phyloP scores from a whole-genome alignment of 2,329 filamentous ascomycete genomes.

The Ophiostoma himal-ulmi region DNA sequence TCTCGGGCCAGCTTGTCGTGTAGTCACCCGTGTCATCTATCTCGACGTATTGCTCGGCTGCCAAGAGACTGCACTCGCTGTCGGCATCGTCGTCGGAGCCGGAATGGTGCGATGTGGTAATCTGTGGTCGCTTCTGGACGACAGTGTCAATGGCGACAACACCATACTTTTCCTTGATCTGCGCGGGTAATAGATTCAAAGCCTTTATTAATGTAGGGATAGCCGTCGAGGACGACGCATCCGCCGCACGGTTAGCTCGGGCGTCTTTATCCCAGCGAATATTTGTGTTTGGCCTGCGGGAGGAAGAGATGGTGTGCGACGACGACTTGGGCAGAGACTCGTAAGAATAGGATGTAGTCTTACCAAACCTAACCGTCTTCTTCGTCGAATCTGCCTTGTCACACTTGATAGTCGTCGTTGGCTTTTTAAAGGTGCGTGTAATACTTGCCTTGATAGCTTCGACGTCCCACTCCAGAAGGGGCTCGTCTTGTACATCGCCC shows the following conservation, averaged over 20 bases:
- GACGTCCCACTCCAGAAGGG: slow-evolving; percentile 24
- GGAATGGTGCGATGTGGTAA: neutral
- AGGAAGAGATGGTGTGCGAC: neutral
- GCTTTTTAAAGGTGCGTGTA: neutral
- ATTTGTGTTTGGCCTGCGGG: neutral
- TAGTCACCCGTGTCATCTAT: slow-evolving; percentile 15
- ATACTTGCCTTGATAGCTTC: slow-evolving; percentile 23
- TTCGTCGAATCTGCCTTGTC: neutral
- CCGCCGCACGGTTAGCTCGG: slow-evolving; percentile 22
- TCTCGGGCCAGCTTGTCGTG: slow-evolving; percentile 22
- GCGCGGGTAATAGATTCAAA: slow-evolving; percentile 13
- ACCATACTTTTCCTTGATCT: slow-evolving; percentile 9
- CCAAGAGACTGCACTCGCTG: neutral
- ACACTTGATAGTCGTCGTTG: neutral
- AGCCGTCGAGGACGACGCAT: slow-evolving; percentile 21
- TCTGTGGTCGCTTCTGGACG: slow-evolving; percentile 6
- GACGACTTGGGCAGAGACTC: neutral
- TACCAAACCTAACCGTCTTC: neutral
- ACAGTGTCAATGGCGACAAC: slow-evolving; percentile 20
- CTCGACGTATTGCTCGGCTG: neutral
- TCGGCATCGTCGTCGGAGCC: neutral
- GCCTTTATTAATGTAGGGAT: slow-evolving; percentile 19
- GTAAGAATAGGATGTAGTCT: neutral
- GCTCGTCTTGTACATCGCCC: slow-evolving; percentile 14
- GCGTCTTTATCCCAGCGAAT: slow-evolving; percentile 16